Evolutionary conservation across 2,329 filamentous ascomycete genomes (phyloP).

Genomic region (Claviceps citrina): DNA sequence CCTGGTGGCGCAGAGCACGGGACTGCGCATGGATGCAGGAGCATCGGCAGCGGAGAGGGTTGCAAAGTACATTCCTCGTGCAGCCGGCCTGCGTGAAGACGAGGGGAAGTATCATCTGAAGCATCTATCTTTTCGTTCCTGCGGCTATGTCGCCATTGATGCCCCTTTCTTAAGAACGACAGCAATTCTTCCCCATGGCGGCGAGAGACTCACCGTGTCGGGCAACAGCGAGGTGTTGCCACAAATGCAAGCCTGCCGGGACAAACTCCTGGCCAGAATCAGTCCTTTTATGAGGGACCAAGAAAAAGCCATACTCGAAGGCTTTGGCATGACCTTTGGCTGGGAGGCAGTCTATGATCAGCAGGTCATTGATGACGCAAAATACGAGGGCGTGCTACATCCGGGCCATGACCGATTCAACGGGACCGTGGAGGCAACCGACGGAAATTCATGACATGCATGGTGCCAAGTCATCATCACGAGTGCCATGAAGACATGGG

Average conservation of each 20-base stretch:
- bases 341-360: slow-evolving; percentile 22
- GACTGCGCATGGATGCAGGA: background rate
- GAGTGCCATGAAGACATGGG: too few relatives aligned
- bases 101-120: slow-evolving; percentile 17
- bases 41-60: background rate
- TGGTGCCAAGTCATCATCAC: background rate
- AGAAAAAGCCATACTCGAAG: slow-evolving; percentile 17
- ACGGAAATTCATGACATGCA: slow-evolving; percentile 3
- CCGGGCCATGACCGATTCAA: slow-evolving; percentile 27
- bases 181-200: slow-evolving; percentile 15
- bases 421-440: slow-evolving; percentile 16
- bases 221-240: slow-evolving; percentile 10
- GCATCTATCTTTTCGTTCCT: slow-evolving; percentile 39
- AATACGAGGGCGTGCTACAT: slow-evolving; percentile 18
- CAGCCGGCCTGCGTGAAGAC: slow-evolving; percentile 11
- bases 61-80: slow-evolving; percentile 1
- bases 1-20: background rate
- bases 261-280: slow-evolving; percentile 22
- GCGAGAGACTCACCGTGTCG: background rate
- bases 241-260: slow-evolving; percentile 22
- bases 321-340: slow-evolving; percentile 22
- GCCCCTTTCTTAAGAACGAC: slow-evolving; percentile 21
- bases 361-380: slow-evolving; percentile 17
- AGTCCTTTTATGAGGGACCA: slow-evolving; percentile 13
- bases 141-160: slow-evolving; percentile 40